phyloP scores from a whole-genome alignment of 2,329 filamentous ascomycete genomes.

The Alternaria triticina region DNA sequence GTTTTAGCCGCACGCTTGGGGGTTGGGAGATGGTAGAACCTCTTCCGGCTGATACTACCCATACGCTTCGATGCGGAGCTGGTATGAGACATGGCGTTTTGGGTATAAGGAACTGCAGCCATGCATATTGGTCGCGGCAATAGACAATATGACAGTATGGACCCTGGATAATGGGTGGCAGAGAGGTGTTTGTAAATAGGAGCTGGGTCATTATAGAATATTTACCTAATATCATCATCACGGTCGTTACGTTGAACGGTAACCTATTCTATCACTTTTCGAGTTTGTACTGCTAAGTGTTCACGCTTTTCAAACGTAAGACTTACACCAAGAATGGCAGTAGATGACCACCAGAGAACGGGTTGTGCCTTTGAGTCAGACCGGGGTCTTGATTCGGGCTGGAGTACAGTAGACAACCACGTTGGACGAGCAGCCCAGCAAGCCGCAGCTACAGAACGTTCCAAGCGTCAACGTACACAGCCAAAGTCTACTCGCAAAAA shows the following conservation, averaged over 20 bases:
- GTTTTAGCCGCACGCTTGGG: constrained; percentile 16
- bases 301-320: no score
- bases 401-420: no score
- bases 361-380: no score
- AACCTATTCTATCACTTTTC: not conserved
- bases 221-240: constrained; percentile 35
- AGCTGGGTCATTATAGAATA: constrained; percentile 25
- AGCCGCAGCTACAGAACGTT: no score
- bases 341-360: no score
- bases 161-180: constrained; percentile 36
- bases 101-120: constrained; percentile 19
- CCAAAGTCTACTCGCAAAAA: no score
- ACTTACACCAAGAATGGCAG: no score
- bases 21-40: constrained; percentile 2
- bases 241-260: constrained; percentile 27
- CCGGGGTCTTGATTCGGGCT: no score
- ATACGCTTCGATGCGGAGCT: constrained; percentile 13
- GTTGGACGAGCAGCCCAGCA: no score
- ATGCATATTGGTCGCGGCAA: constrained; percentile 20
- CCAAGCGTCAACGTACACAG: no score
- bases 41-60: not conserved
- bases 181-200: constrained; percentile 26
- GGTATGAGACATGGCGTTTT: constrained; percentile 30
- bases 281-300: not conserved
- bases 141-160: constrained; percentile 19